phyloP scores from a whole-genome alignment of 23 red algal species.

The Chondrus crispus region DNA sequence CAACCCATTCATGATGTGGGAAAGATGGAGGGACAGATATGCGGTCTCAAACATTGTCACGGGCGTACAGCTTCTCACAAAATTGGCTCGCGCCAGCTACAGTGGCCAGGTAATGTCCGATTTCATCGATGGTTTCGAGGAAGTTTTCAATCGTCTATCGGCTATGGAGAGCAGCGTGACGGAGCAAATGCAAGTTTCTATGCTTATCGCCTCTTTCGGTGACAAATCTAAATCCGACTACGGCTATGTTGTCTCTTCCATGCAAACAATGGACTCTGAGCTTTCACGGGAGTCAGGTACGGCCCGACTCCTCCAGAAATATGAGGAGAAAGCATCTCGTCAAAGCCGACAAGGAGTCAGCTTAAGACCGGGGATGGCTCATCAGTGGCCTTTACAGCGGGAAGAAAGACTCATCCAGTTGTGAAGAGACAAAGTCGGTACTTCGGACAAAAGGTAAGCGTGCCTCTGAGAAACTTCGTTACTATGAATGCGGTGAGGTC shows the following conservation, averaged over 20 bases:
- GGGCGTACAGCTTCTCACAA: not conserved
- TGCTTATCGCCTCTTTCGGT: not conserved
- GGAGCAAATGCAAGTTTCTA: not conserved
- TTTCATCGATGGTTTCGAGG: not conserved
- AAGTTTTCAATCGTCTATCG: not conserved
- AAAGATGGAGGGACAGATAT: not conserved
- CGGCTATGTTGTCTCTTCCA: not conserved
- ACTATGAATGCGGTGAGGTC: not conserved
- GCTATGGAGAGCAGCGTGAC: not conserved
- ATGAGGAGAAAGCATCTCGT: not conserved
- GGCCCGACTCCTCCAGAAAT: not conserved
- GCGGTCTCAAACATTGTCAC: not conserved
- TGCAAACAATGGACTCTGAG: not conserved
- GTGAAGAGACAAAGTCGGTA: not conserved
- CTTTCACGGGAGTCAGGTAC: not conserved
- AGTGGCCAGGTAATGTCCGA: not conserved
- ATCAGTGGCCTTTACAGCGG: not conserved
- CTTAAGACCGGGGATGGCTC: not conserved
- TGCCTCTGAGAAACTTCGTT: not conserved
- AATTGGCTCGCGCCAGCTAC: not conserved
- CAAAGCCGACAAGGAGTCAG: not conserved
- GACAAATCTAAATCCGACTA: not conserved
- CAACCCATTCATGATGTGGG: not conserved
- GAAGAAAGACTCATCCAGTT: not conserved
- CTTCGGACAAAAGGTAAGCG: not conserved